These are phyloP conservation scores for Periconia digitata DNA, from an alignment of 2,329 filamentous ascomycete genomes.

Conservation along the genomic window DNA sequence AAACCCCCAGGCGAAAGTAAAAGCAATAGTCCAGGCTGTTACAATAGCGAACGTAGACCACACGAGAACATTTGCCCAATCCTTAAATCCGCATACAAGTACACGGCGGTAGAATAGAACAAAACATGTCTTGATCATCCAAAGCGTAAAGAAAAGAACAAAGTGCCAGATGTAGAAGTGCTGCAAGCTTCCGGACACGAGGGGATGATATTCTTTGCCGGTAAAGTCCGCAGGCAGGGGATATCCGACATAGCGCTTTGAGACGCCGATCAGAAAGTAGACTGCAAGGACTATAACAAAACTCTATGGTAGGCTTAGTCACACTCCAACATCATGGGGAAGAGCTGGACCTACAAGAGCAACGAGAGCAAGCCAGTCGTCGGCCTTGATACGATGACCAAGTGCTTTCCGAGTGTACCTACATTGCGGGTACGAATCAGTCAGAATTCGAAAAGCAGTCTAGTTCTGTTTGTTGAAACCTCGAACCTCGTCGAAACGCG, in stretches of 20 bases:
- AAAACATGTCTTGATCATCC: conserved; percentile 7
- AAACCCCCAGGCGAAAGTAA: conserved; percentile 6
- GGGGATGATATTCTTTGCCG: neutral
- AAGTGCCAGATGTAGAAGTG: conserved; percentile 6
- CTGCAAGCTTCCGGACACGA: neutral
- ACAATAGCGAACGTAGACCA: conserved; percentile 1
- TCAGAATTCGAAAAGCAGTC: too few species aligned
- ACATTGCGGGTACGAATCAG: too few species aligned
- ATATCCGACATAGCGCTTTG: conserved; percentile 4
- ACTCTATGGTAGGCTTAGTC: neutral
- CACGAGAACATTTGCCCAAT: conserved; percentile 4
- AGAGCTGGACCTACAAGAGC: neutral
- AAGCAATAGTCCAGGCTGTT: conserved; percentile 6
- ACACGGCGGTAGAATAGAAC: conserved; percentile 7
- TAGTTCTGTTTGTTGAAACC: too few species aligned
- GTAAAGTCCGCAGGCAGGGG: conserved; percentile 1
- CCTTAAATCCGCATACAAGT: conserved; percentile 2
- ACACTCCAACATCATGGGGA: neutral
- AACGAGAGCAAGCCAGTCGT: conserved; percentile 1
- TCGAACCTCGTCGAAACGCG: too few species aligned
- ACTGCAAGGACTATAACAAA: conserved; percentile 2
- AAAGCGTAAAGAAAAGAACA: conserved; percentile 5
- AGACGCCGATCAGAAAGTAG: conserved; percentile 3
- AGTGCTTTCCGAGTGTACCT: neutral
- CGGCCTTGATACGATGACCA: neutral